Conservation (phyloP, 495 filamentous ascomycete species). For the Tuber borchii region DNA sequence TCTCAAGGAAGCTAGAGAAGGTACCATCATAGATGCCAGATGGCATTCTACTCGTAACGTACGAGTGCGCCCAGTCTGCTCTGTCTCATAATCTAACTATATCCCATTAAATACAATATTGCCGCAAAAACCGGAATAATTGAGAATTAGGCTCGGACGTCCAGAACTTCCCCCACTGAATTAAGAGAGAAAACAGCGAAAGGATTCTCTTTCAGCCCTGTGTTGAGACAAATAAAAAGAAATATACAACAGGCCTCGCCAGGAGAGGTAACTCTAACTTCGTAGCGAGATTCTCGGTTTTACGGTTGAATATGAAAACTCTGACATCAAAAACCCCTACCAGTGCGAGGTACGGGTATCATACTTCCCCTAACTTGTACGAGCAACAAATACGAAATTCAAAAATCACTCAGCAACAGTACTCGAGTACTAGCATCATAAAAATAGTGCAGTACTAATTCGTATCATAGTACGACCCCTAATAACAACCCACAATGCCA, state of each 20-base stretch:
- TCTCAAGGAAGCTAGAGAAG: background rate
- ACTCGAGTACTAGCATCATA: background rate
- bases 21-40: background rate
- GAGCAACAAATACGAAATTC: background rate
- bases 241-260: background rate
- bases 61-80: background rate
- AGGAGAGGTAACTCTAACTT: background rate
- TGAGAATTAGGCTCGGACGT: background rate
- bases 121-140: background rate
- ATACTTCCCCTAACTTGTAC: background rate
- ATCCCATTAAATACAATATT: background rate
- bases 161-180: background rate
- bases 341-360: background rate
- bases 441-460: background rate
- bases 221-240: background rate
- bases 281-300: background rate
- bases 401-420: background rate
- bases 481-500: background rate
- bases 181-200: background rate
- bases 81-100: background rate
- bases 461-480: background rate
- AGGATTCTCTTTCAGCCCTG: background rate
- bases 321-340: background rate
- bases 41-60: background rate
- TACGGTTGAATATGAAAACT: background rate